These are phyloP conservation scores for Crithidia sp. DNA, from an alignment of 208 protist genomes.

Conservation along the genomic window DNA sequence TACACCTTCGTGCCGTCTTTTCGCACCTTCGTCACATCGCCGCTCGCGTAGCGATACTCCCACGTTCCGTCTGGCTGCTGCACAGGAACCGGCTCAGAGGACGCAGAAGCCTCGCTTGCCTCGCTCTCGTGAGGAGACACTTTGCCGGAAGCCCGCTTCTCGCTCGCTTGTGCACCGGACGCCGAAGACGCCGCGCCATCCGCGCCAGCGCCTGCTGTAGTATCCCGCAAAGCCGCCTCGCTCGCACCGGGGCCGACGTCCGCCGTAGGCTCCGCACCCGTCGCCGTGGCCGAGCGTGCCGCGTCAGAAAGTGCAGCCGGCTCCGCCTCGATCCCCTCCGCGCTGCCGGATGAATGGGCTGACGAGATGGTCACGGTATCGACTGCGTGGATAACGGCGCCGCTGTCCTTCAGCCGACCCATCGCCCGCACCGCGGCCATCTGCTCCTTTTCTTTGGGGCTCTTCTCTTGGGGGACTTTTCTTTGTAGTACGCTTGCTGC, in stretches of 20 bases:
- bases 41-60: conserved; percentile 81
- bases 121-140: neutral
- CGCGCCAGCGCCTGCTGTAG: neutral
- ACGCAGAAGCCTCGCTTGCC: neutral
- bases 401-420: conserved; percentile 57
- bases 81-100: conserved; percentile 43
- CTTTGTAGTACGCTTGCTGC: conserved; percentile 66
- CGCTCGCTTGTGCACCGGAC: neutral
- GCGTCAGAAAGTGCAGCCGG: no score
- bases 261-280: neutral
- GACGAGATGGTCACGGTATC: conserved; percentile 49
- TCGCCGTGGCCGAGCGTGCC: neutral
- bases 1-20: conserved; percentile 75
- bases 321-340: no score
- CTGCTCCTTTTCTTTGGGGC: conserved; percentile 48
- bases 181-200: neutral
- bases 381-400: conserved; percentile 47
- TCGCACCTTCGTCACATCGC: conserved; percentile 57
- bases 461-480: conserved; percentile 13
- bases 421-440: conserved; percentile 47
- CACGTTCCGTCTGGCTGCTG: conserved; percentile 75
- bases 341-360: neutral
- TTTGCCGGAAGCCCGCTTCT: neutral
- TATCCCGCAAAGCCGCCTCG: neutral
- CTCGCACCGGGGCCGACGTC: neutral